A percentile compares a stretch with the other conserved stretches of the same genome.
Evolutionary conservation across 2,329 filamentous ascomycete genomes (phyloP).

Genomic region (Verticillium longisporum): DNA sequence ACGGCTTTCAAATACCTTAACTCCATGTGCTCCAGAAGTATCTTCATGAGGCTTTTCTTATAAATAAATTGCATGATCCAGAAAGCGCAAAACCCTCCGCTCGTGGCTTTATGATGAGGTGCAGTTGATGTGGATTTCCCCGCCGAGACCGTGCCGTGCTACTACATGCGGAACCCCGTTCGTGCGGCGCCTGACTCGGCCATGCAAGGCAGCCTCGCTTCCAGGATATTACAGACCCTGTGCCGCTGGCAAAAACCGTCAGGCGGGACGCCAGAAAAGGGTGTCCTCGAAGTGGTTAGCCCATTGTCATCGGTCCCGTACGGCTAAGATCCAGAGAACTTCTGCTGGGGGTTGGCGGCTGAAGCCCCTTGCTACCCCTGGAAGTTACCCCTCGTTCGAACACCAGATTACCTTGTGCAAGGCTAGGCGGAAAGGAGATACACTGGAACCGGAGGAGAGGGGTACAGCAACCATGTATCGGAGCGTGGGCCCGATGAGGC

Average conservation of each 20-base stretch:
- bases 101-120: too few species aligned
- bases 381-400: not conserved
- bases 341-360: not conserved
- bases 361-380: not conserved
- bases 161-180: not conserved
- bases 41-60: too few species aligned
- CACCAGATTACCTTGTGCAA: not conserved
- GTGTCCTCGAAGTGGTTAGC: not conserved
- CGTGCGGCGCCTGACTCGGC: not conserved
- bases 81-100: too few species aligned
- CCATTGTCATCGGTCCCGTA: not conserved
- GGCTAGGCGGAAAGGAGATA: not conserved
- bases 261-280: not conserved
- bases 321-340: not conserved
- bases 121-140: not conserved
- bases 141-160: not conserved
- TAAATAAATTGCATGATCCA: too few species aligned
- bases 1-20: too few species aligned
- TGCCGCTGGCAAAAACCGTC: not conserved
- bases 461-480: not conserved
- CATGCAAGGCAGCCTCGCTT: not conserved
- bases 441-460: not conserved
- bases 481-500: not conserved
- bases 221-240: not conserved
- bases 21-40: too few species aligned